Base-by-base conservation (phyloP, 2,329 filamentous ascomycete species). In the Cordyceps tenuipes region DNA sequence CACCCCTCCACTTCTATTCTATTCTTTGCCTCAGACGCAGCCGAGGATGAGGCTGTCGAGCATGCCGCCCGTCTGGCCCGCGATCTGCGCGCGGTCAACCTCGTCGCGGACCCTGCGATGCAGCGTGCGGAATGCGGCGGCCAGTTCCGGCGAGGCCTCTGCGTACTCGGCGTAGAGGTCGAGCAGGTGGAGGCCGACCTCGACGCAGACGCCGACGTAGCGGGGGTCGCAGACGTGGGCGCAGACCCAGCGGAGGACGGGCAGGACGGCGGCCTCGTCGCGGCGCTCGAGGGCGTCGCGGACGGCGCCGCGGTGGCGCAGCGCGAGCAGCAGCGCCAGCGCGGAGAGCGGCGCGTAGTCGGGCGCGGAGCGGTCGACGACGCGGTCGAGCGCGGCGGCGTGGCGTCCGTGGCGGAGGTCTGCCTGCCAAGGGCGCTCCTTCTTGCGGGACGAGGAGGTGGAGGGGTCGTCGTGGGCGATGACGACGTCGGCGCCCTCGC, bases 131-230 rank as follows among this genome's bases (percentile, higher is more conserved):
- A 97, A 85, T 53, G 86, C 80, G 54, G 79, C 79, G 63, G 90
- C 86, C 60, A 97, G 82, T 70, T 89, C 85, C 7, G 83, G 79
- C 41, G 88, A 91, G 54, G 86, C 85, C 2, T 84, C 89, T 26
- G 91, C 80, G 66, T 91, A 88, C 70, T 90, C 87, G 34, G 88
- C 86, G 72, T 97, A 99, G 43, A 97, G 77, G 68, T 99, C 93
- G 21, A 97, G 77, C 41, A 97, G 78, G 62, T 91, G 81, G 68
- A 95, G 82, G 17, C 88, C 87, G 23, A 94, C 84, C 72, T 97
- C 93, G 26, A 91, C 88, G 68, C 90, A 91, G 39, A 96, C 77
- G 62, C 82, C 82, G 52, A 94, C 85, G 71, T 94, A 89, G 59
- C 90, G 85, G 39, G 93, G 90, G 70, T 97, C 88, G 44, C 86